Conservation (phyloP, 352 stramenopile genomes). For the Elongisporangium undulatum region DNA sequence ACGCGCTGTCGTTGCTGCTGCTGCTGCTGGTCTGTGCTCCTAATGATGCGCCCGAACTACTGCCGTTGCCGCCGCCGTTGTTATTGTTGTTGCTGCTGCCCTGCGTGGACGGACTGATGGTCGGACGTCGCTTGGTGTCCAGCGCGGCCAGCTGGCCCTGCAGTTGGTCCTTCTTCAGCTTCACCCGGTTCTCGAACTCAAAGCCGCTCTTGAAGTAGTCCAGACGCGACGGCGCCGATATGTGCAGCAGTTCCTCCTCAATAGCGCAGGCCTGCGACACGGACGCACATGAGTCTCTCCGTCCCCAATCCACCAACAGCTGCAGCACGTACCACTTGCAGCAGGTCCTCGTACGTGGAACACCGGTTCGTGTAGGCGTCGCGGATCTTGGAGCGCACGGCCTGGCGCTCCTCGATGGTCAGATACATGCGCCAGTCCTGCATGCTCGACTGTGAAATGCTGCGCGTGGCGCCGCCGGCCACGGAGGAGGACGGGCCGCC, state of each 20-base stretch:
- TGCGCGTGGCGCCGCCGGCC: slow-evolving; percentile 36
- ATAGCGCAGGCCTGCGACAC: slow-evolving; percentile 70
- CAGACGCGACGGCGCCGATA: slow-evolving; percentile 80
- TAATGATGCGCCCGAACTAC: neutral
- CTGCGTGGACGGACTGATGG: slow-evolving; percentile 26
- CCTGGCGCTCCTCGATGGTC: slow-evolving; percentile 88
- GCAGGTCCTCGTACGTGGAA: slow-evolving; percentile 81
- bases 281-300: neutral
- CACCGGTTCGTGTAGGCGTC: slow-evolving; percentile 85
- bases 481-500: slow-evolving; percentile 2
- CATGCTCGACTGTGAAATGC: slow-evolving; percentile 67
- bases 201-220: slow-evolving; percentile 91
- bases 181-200: slow-evolving; percentile 89
- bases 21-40: slow-evolving; percentile 11
- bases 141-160: slow-evolving; percentile 78
- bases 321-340: slow-evolving; percentile 70
- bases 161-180: slow-evolving; percentile 87
- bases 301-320: neutral
- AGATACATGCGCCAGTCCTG: slow-evolving; percentile 89
- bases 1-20: slow-evolving; percentile 23
- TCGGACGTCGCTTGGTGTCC: slow-evolving; percentile 69
- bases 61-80: slow-evolving; percentile 9
- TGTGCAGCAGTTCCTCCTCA: slow-evolving; percentile 87
- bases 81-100: slow-evolving; percentile 29
- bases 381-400: slow-evolving; percentile 83